Conservation (phyloP, 2,329 filamentous ascomycete species). For the Aureobasidium sp. region DNA sequence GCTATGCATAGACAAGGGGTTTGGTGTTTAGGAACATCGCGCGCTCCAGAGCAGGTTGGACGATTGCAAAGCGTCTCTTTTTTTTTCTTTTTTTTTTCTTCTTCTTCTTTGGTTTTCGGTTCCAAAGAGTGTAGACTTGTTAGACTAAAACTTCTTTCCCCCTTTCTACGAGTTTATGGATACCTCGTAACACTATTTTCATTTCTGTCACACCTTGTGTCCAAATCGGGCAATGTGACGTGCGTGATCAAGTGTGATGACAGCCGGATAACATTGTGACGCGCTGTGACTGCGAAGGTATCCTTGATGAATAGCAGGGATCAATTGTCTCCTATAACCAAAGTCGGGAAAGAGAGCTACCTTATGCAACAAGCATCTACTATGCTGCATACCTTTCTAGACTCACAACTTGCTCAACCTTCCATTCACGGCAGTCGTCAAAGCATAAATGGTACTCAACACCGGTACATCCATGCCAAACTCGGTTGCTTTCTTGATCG, state of each 20-base stretch:
- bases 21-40: neutral
- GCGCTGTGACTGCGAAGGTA: too few relatives aligned
- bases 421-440: conserved; percentile 19
- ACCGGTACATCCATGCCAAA: conserved; percentile 31
- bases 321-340: too few relatives aligned
- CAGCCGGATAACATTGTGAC: too few relatives aligned
- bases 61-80: neutral
- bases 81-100: neutral
- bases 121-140: neutral
- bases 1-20: neutral
- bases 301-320: too few relatives aligned
- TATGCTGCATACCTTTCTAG: neutral
- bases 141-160: neutral
- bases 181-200: neutral
- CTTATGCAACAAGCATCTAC: too few relatives aligned
- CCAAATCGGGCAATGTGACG: too few relatives aligned
- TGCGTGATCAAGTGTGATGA: too few relatives aligned
- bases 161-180: neutral
- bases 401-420: conserved; percentile 15
- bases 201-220: neutral
- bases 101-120: neutral
- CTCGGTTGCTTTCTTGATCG: conserved; percentile 31
- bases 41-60: neutral
- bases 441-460: conserved; percentile 31
- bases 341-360: too few relatives aligned